These are phyloP conservation scores for Kurtzmaniella quercitrusa DNA, from an alignment of 1,139 yeast genomes.

Conservation along the genomic window DNA sequence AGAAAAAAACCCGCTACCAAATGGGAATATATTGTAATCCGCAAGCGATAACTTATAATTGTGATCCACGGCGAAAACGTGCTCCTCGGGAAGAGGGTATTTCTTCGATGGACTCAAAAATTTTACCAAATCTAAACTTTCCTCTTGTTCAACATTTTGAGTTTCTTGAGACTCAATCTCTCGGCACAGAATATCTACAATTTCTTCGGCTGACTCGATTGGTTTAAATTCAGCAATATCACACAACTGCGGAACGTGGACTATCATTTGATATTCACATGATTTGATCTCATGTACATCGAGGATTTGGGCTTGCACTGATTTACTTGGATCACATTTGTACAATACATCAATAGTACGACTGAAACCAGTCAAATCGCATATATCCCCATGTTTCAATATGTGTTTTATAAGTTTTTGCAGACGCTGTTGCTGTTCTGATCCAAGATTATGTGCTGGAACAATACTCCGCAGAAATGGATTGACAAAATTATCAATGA, in stretches of 20 bases:
- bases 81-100: conserved; percentile 5
- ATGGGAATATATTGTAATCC: conserved; percentile 23
- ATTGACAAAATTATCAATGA: conserved; percentile 19
- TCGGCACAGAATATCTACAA: conserved; percentile 42
- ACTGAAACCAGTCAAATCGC: conserved; percentile 67
- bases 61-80: conserved; percentile 18
- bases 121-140: conserved; percentile 4
- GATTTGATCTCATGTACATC: conserved; percentile 63
- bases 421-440: conserved; percentile 4
- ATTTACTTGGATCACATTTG: conserved; percentile 51
- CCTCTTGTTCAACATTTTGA: neutral
- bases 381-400: conserved; percentile 58
- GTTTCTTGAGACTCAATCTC: conserved; percentile 6
- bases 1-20: conserved; percentile 31
- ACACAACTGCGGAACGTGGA: conserved; percentile 61
- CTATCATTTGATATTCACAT: conserved; percentile 65
- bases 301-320: conserved; percentile 28
- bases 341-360: conserved; percentile 64
- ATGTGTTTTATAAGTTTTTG: conserved; percentile 47
- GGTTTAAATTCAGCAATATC: conserved; percentile 45
- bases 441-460: neutral
- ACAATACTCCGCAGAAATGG: conserved; percentile 13
- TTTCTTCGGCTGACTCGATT: conserved; percentile 28
- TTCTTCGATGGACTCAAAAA: conserved; percentile 9
- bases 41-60: conserved; percentile 23